Evolutionary conservation across 192 early-diverging fungal species (phyloP).

Genomic region (Diversispora eburnea): DNA sequence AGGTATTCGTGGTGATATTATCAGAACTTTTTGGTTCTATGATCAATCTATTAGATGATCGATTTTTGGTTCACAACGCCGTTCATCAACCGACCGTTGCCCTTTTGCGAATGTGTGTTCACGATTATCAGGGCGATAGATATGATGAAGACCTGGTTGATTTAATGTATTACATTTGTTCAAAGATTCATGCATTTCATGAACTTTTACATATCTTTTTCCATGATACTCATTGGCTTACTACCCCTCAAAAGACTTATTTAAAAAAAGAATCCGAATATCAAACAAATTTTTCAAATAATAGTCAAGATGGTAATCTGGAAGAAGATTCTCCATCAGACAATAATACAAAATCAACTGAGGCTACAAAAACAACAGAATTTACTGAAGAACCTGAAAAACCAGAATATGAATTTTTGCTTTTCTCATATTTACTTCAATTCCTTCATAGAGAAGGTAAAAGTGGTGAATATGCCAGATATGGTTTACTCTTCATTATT

Average conservation of each 20-base stretch:
- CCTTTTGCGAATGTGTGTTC: constrained; percentile 67
- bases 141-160: constrained; percentile 65
- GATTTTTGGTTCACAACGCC: constrained; percentile 85
- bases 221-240: constrained; percentile 61
- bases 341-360: constrained; percentile 28
- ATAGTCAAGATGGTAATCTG: constrained; percentile 24
- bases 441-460: constrained; percentile 90
- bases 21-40: constrained; percentile 73
- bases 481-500: constrained; percentile 79
- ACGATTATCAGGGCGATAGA: constrained; percentile 43
- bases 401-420: constrained; percentile 71
- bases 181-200: constrained; percentile 76
- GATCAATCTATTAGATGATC: constrained; percentile 81
- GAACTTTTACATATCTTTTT: constrained; percentile 76
- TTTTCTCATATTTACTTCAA: constrained; percentile 85
- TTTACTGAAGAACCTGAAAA: constrained; percentile 42
- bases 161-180: constrained; percentile 74
- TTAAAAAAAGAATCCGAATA: constrained; percentile 20
- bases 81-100: constrained; percentile 83
- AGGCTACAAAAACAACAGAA: constrained; percentile 44
- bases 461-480: constrained; percentile 80
- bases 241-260: constrained; percentile 47
- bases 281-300: constrained; percentile 13
- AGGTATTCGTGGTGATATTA: constrained; percentile 76
- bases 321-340: constrained; percentile 19